Conservation (phyloP, 805 yeast genomes). For the Sugiyamaella mastotermitis region DNA sequence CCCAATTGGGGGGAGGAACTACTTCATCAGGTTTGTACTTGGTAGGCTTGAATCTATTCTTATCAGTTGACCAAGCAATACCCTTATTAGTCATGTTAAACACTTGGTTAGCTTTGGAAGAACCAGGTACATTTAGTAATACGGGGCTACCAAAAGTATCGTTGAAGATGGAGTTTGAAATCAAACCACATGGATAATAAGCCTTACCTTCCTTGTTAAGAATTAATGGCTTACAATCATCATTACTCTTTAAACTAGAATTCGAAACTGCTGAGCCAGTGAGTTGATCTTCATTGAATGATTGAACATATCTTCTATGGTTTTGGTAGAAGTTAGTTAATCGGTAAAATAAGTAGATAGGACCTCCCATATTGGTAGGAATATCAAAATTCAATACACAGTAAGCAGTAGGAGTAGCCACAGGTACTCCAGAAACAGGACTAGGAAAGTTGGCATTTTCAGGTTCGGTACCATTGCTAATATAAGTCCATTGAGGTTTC, state of each 20-base stretch:
- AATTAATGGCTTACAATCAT: slow-evolving; percentile 61
- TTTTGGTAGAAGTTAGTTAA: slow-evolving; percentile 90
- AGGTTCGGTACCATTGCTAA: slow-evolving; percentile 31
- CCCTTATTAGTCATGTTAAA: slow-evolving; percentile 46
- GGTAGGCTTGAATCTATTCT: slow-evolving; percentile 65
- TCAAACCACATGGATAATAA: slow-evolving; percentile 90
- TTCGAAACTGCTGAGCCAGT: slow-evolving; percentile 64
- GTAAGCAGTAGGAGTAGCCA: no score
- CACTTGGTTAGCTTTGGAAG: slow-evolving; percentile 24
- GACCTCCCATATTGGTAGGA: slow-evolving; percentile 63
- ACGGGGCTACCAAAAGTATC: slow-evolving; percentile 66
- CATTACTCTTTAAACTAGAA: slow-evolving; percentile 39
- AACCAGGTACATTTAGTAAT: slow-evolving; percentile 28
- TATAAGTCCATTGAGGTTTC: slow-evolving; percentile 60
- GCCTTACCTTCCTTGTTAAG: slow-evolving; percentile 48
- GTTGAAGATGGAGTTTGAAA: slow-evolving; percentile 88
- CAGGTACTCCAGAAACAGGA: no score
- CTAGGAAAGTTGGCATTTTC: slow-evolving; percentile 11
- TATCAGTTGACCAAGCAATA: slow-evolving; percentile 84
- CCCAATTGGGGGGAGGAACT: slow-evolving; percentile 96
- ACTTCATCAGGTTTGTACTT: slow-evolving; percentile 59
- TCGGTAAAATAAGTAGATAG: slow-evolving; percentile 74
- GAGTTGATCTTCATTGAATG: slow-evolving; percentile 74
- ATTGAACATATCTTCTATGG: slow-evolving; percentile 87
- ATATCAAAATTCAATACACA: slow-evolving; percentile 70